These are phyloP conservation scores for Microdochium nivale DNA, from an alignment of 2,329 filamentous ascomycete species.

Conservation along the genomic window DNA sequence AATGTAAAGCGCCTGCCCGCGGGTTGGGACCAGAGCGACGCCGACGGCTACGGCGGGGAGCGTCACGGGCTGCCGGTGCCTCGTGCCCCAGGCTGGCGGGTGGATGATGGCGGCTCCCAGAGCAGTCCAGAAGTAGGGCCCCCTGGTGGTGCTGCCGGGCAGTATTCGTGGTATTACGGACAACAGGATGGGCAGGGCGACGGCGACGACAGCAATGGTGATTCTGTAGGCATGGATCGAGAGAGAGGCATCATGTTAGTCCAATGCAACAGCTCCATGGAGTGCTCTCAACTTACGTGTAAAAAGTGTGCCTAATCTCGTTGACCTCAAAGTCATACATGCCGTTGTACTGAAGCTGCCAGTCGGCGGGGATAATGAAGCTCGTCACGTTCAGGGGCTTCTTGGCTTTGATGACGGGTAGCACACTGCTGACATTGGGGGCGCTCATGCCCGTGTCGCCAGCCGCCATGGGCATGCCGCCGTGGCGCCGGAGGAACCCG, in stretches of 20 bases:
- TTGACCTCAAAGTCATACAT: conserved; percentile 37
- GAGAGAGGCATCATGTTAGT: neutral
- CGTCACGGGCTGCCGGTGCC: conserved; percentile 9
- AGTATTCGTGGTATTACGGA: neutral
- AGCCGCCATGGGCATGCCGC: neutral
- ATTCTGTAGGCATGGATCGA: neutral
- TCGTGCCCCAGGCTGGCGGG: conserved; percentile 11
- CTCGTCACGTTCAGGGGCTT: conserved; percentile 22
- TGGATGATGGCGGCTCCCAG: conserved; percentile 13
- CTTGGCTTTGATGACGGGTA: conserved; percentile 14
- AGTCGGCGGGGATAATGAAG: conserved; percentile 17
- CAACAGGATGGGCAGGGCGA: neutral
- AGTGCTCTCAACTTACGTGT: neutral
- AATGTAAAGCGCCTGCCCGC: conserved; percentile 12
- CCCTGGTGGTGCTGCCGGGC: neutral
- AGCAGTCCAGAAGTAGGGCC: conserved; percentile 2
- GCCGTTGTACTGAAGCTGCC: conserved; percentile 37
- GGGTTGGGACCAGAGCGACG: conserved; percentile 12
- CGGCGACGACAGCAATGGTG: neutral
- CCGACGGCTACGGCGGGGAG: conserved; percentile 3
- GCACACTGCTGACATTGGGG: conserved; percentile 5
- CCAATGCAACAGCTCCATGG: no score
- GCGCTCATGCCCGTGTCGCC: neutral
- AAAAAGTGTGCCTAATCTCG: neutral
- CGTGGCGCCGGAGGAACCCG: neutral